These are phyloP conservation scores for Nicotiana tomentosiformis DNA, from an alignment of 257 asterid genomes.

Conservation along the genomic window DNA sequence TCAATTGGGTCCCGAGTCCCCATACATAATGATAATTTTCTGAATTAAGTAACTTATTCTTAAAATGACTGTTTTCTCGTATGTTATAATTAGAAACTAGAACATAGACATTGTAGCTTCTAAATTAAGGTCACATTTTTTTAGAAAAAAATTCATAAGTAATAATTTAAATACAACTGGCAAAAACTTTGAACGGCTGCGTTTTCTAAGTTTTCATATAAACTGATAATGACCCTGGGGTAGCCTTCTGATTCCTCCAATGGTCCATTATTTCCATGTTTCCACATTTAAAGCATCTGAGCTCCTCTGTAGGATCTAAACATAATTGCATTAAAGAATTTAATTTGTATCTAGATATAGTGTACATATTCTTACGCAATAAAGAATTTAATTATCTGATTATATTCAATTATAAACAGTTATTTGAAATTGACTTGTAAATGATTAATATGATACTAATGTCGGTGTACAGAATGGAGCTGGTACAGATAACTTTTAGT, in stretches of 20 bases:
- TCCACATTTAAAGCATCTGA: conserved; percentile 3
- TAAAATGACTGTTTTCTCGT: background rate
- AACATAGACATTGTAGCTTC: background rate
- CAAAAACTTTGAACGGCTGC: background rate
- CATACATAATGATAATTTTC: background rate
- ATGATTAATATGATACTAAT: too few species aligned
- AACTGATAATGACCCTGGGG: background rate
- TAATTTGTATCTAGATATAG: background rate
- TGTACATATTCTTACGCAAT: background rate
- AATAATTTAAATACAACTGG: background rate
- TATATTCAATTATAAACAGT: background rate
- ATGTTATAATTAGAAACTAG: background rate
- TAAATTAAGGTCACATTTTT: background rate
- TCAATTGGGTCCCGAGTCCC: background rate
- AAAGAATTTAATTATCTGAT: background rate
- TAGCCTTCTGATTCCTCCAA: conserved; percentile 9
- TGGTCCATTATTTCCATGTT: conserved; percentile 10
- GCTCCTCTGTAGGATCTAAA: background rate
- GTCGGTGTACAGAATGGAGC: too few species aligned
- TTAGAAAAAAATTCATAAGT: too few species aligned
- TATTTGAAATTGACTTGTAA: background rate
- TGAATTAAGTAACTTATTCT: background rate
- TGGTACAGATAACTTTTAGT: too few species aligned
- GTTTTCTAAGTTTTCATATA: conserved; percentile 4
- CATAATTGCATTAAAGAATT: background rate